Evolutionary conservation across 1,284 basidiomycete genomes (phyloP).

Genomic region (Amylostereum chailletii): DNA sequence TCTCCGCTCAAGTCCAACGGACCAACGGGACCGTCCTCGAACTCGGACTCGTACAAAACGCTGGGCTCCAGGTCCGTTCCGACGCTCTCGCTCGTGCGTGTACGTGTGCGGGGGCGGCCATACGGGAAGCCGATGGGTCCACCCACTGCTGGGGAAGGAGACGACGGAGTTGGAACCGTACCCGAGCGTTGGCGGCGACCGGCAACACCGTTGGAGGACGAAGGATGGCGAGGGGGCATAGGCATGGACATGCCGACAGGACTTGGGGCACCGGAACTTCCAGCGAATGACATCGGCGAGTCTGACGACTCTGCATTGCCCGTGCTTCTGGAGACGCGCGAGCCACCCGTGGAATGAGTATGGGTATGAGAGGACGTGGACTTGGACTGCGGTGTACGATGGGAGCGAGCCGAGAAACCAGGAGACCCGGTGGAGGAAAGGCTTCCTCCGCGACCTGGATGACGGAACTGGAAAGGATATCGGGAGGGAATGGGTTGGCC

Average conservation of each 20-base stretch:
- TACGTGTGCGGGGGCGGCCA: constrained; percentile 23
- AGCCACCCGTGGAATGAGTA: constrained; percentile 31
- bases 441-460: constrained; percentile 37
- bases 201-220: constrained; percentile 15
- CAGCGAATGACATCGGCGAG: constrained; percentile 27
- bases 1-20: constrained; percentile 1
- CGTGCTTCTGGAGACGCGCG: constrained; percentile 45
- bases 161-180: constrained; percentile 40
- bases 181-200: constrained; percentile 36
- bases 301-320: constrained; percentile 50
- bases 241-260: constrained; percentile 42
- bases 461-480: constrained; percentile 63
- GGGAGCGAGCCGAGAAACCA: constrained; percentile 15
- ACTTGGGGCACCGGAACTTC: constrained; percentile 21
- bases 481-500: constrained; percentile 64
- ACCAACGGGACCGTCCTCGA: constrained; percentile 22
- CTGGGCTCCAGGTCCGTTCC: constrained; percentile 28
- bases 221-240: constrained; percentile 62
- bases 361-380: constrained; percentile 31
- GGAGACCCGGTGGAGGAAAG: constrained; percentile 29
- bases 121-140: constrained; percentile 27
- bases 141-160: constrained; percentile 28
- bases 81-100: constrained; percentile 34
- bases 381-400: constrained; percentile 22
- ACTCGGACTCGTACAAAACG: constrained; percentile 25